Evolutionary conservation across 208 protist genomes (phyloP), one percentile per base, ranked within the genome.

Genomic region (Leishmania major): DNA sequence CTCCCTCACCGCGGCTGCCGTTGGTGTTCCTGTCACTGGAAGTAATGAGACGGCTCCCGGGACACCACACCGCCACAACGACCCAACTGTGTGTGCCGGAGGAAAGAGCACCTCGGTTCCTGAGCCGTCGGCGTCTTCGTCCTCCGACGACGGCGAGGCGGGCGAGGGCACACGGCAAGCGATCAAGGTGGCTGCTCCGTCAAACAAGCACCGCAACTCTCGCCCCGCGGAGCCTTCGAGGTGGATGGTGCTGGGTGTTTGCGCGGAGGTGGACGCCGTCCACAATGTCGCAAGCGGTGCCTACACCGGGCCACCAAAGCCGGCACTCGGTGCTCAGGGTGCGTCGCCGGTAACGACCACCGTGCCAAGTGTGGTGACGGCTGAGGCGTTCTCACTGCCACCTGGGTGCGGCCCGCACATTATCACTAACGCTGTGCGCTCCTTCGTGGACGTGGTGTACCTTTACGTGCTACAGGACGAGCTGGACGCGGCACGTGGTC

Each of bases 371-470:
- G 0, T 55, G 8, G 72, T 35, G 6, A 35, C 57, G 55, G 19
- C 81, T 10, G 17, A 53, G 73, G 64, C 51, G 15, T 60, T 82
- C 17, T 17, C 82, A 31, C 49, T 90, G 49, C 84, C 87, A 19
- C 60, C 66, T 37, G 77, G 71, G 64, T 90, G 87, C 37, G 80
- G 79, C 25, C 84, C 84, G 43, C 82, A 88, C 73, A 75, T 90
- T 37, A 80, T 90, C 60, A 88, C 87, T 8, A 73, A 85, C 55
- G 77, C 87, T n/a, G 82, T 84, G 71, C 83, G 84, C 35, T 71
- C 40, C 70, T 88, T 85, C n/a, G 81, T 88, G n/a, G 73, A 83
- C 51, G 60, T 53, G 45, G 66, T 84, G 3, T 81, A 86, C 73
- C 69, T 81, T 53, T 79, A 87, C 69, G 81, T 85, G 6, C 49